These are phyloP conservation scores for Phaffomyces thermotolerans DNA, from an alignment of 805 yeast genomes.

Conservation along the genomic window DNA sequence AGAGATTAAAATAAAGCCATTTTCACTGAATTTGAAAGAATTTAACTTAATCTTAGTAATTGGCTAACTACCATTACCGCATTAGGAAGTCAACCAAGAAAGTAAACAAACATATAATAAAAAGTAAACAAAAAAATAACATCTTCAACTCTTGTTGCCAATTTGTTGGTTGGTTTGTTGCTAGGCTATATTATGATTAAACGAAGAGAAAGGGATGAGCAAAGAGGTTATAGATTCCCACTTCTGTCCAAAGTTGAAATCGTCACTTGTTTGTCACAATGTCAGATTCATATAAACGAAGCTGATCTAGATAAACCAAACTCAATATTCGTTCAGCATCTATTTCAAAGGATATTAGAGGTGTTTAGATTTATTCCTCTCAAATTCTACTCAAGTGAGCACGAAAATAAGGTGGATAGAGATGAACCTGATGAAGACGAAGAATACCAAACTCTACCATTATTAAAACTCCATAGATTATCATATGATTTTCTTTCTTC, in stretches of 20 bases:
- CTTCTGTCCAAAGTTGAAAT: slow-evolving; percentile 53
- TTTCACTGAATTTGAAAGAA: neutral
- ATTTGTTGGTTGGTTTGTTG: neutral
- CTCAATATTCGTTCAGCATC: slow-evolving; percentile 42
- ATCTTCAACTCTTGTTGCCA: neutral
- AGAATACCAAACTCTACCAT: slow-evolving; percentile 34
- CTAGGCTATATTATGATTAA: neutral
- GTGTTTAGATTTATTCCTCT: slow-evolving; percentile 44
- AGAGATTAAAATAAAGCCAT: neutral
- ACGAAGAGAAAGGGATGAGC: slow-evolving; percentile 29
- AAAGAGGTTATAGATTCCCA: slow-evolving; percentile 37
- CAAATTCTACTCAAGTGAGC: too few species aligned
- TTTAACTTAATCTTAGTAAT: neutral
- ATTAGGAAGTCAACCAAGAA: neutral
- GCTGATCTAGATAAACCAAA: slow-evolving; percentile 54
- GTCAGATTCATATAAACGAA: slow-evolving; percentile 54
- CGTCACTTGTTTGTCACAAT: slow-evolving; percentile 49
- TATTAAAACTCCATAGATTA: slow-evolving; percentile 51
- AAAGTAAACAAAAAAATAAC: neutral
- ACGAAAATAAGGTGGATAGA: too few species aligned
- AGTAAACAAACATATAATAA: neutral
- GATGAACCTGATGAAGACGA: slow-evolving; percentile 24
- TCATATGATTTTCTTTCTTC: slow-evolving; percentile 56
- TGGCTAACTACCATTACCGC: neutral
- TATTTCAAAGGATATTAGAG: slow-evolving; percentile 56